These are phyloP conservation scores for Leccinum rimulosum DNA, from an alignment of 768 basidiomycete genomes.

Conservation along the genomic window DNA sequence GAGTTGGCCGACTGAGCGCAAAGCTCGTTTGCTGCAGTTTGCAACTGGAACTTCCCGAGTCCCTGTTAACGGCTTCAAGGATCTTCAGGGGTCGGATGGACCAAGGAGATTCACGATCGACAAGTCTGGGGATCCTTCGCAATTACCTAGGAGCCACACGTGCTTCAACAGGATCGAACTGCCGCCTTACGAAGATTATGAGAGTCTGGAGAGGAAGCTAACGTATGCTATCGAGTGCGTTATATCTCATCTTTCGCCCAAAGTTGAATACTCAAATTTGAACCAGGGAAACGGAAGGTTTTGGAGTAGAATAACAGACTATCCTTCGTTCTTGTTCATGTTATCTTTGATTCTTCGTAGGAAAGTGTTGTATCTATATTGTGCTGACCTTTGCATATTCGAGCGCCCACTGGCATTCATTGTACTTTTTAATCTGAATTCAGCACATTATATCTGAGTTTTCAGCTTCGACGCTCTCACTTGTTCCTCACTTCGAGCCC, in stretches of 20 bases:
- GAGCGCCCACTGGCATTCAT: background rate
- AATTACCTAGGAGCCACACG: slow-evolving; percentile 87
- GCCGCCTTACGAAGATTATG: slow-evolving; percentile 86
- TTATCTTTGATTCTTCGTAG: slow-evolving; percentile 1
- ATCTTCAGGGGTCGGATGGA: slow-evolving; percentile 90
- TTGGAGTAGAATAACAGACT: slow-evolving; percentile 53
- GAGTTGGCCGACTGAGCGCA: slow-evolving; percentile 87
- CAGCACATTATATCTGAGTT: background rate
- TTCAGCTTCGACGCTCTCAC: background rate
- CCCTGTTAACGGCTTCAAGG: slow-evolving; percentile 93
- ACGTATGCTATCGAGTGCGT: slow-evolving; percentile 81
- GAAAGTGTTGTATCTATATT: slow-evolving; percentile 16
- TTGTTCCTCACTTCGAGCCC: background rate
- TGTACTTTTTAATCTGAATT: background rate
- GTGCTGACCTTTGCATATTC: slow-evolving; percentile 4
- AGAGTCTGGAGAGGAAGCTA: slow-evolving; percentile 82
- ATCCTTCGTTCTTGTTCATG: slow-evolving; percentile 6
- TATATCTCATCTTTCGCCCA: background rate
- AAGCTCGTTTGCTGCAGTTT: slow-evolving; percentile 84
- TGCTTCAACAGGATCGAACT: slow-evolving; percentile 91
- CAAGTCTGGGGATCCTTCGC: slow-evolving; percentile 87
- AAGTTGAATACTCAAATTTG: slow-evolving; percentile 6
- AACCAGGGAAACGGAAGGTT: slow-evolving; percentile 73
- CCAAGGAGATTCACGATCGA: slow-evolving; percentile 93
- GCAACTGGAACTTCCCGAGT: slow-evolving; percentile 83